These are phyloP conservation scores for Acanthamoeba sp. DNA, from an alignment of 208 protist genomes.

Conservation along the genomic window DNA sequence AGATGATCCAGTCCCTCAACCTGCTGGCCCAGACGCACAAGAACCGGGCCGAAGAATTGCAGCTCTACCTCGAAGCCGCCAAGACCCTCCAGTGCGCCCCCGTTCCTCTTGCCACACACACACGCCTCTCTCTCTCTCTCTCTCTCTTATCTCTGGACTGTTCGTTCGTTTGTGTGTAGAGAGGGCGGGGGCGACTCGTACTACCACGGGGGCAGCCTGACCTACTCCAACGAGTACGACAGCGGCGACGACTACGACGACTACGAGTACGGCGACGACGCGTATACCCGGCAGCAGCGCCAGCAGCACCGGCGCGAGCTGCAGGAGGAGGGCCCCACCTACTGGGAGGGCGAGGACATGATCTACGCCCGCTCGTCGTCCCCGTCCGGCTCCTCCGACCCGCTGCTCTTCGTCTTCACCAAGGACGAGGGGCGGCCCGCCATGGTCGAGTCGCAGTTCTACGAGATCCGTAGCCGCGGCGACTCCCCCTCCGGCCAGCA, in stretches of 20 bases:
- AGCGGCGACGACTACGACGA: background rate
- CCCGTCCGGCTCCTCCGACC: background rate
- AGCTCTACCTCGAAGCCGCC: slow-evolving; percentile 38
- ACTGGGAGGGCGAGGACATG: slow-evolving; percentile 29
- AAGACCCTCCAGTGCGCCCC: background rate
- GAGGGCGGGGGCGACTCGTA: background rate
- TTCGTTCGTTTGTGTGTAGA: background rate
- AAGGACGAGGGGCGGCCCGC: background rate
- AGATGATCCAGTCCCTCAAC: slow-evolving; percentile 21
- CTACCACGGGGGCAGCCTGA: background rate
- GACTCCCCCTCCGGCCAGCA: background rate
- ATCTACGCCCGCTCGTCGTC: slow-evolving; percentile 8
- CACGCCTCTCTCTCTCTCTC: no score
- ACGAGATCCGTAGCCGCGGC: background rate
- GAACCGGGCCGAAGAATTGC: slow-evolving; percentile 9
- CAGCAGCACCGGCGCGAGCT: background rate
- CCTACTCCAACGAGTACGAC: slow-evolving; percentile 17
- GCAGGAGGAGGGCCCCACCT: background rate
- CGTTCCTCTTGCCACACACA: no score
- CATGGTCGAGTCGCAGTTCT: slow-evolving; percentile 19
- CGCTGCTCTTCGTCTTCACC: slow-evolving; percentile 14
- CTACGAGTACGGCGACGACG: background rate
- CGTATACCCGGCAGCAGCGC: background rate
- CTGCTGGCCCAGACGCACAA: slow-evolving; percentile 37
- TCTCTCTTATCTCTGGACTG: no score